Base-by-base conservation (phyloP, 2,329 filamentous ascomycete genomes). In the Dactylella cylindrospora region DNA sequence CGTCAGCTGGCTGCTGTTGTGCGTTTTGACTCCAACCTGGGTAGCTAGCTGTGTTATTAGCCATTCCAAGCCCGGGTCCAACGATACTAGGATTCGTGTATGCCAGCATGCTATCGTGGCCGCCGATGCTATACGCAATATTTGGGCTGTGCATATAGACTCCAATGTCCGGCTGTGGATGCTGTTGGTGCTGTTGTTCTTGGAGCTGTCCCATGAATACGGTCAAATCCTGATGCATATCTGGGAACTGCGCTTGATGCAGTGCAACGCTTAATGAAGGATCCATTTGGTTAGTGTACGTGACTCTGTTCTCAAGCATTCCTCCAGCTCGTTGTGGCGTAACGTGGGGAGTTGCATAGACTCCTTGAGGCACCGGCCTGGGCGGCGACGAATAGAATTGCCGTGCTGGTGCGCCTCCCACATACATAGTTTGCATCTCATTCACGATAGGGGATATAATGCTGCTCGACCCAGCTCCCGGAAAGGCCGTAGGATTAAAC, bases 381-480 rank as follows among this genome's bases (percentile, higher is more conserved):
- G 54, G 35, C 38, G 57, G 54, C 57, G 55, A 60, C 57, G 55
- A 60, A 49, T 54, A 62, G 46, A 65, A 45, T 19, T 38, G 35
- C 13, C 33, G 28, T 32, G 41, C 41, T 25, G 53, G 40, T 23
- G 38, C 35, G 26, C 36, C 29, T 6, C 45, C 49, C 29, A 61
- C 39, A 38, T 65, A 55, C 62, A 65, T 55, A 5, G 28, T 39
- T 35, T 51, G 44, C 13, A 60, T 26, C 12, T 61, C 54, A 46
- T 47, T 31, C 23, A 55, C 31, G 33, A 57, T 44, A 5, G 50
- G 50, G 20, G 51, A 57, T 7, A 59, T 53, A 8, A 60, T 60
- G n/a, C 47, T 64, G 7, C 52, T 40, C 32, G 32, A 39, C 12
- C 41, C 47, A 7, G 39, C 36, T 8, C 39, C 38, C 15, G 52